Conservation (phyloP, 805 yeast genomes). For the Yamadazyma takamatsuzukensis region DNA sequence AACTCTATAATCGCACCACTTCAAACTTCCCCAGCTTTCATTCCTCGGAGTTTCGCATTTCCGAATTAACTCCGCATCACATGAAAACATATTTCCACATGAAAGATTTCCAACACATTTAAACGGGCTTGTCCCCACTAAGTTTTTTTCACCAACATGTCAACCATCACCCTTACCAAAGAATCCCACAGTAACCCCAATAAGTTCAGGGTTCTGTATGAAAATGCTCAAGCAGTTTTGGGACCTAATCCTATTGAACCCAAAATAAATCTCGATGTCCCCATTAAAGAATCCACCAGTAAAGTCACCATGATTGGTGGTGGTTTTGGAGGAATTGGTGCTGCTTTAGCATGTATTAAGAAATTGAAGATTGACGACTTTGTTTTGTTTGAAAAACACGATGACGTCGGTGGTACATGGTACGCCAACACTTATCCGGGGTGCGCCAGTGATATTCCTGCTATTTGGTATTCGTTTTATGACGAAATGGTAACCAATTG, state of each 20-base stretch:
- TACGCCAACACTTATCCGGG: conserved; percentile 45
- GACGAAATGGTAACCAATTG: conserved; percentile 32
- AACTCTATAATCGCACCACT: too few species aligned
- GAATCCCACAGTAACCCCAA: conserved; percentile 31
- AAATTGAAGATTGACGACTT: conserved; percentile 26
- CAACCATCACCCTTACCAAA: conserved; percentile 21
- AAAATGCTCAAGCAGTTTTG: conserved; percentile 24
- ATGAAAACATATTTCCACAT: too few species aligned
- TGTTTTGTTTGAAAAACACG: conserved; percentile 36
- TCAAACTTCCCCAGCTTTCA: too few species aligned
- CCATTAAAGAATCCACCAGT: conserved; percentile 21
- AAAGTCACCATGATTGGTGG: conserved; percentile 36
- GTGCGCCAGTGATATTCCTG: conserved; percentile 43
- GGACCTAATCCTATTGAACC: conserved; percentile 16
- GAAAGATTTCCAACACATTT: too few species aligned
- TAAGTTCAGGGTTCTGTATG: conserved; percentile 24
- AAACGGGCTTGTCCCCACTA: too few species aligned
- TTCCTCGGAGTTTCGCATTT: too few species aligned
- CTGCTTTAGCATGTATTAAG: conserved; percentile 24
- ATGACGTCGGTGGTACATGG: conserved; percentile 42
- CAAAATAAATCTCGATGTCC: conserved; percentile 9
- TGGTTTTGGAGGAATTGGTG: conserved; percentile 38
- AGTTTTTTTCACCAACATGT: too few species aligned
- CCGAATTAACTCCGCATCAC: too few species aligned
- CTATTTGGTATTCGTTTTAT: conserved; percentile 36